phyloP scores from a whole-genome alignment of 306 rosid genomes.

The Alnus rubra region DNA sequence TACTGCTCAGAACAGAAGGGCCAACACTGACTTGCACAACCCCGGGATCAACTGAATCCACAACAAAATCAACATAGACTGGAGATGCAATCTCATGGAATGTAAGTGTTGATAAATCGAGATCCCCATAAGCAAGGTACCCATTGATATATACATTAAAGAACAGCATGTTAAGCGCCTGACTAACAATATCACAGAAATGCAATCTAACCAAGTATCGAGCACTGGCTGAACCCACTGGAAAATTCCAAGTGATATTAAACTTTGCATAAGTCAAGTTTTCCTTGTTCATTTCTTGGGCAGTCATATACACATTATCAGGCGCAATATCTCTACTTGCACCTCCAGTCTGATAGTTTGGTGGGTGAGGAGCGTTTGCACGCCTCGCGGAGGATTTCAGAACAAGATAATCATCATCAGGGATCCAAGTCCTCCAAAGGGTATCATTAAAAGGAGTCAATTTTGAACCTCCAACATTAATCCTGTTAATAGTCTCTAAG shows the following conservation, averaged over 20 bases:
- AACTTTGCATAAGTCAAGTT: conserved; percentile 47
- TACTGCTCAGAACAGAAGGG: conserved; percentile 77
- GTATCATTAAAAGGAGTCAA: conserved; percentile 92
- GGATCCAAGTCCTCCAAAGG: conserved; percentile 93
- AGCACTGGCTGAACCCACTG: conserved; percentile 45
- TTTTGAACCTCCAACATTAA: conserved; percentile 78
- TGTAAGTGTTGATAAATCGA: conserved; percentile 70
- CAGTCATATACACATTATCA: conserved; percentile 83
- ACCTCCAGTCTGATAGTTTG: conserved; percentile 69
- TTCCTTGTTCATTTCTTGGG: conserved; percentile 80
- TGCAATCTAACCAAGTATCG: conserved; percentile 75
- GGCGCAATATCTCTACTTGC: conserved; percentile 77
- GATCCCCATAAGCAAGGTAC: conserved; percentile 67
- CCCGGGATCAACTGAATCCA: conserved; percentile 58
- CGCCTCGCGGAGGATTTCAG: conserved; percentile 68
- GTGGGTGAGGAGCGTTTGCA: conserved; percentile 51
- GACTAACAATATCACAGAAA: conserved; percentile 87
- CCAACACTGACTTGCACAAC: conserved; percentile 72
- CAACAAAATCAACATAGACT: conserved; percentile 70
- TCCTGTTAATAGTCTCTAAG: conserved; percentile 75
- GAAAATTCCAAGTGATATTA: conserved; percentile 84
- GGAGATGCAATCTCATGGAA: conserved; percentile 72
- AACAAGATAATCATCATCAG: conserved; percentile 72
- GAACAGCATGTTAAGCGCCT: conserved; percentile 60
- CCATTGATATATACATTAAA: conserved; percentile 85